Conservation (phyloP, 768 basidiomycete species). For the Lactifluus echinatus region DNA sequence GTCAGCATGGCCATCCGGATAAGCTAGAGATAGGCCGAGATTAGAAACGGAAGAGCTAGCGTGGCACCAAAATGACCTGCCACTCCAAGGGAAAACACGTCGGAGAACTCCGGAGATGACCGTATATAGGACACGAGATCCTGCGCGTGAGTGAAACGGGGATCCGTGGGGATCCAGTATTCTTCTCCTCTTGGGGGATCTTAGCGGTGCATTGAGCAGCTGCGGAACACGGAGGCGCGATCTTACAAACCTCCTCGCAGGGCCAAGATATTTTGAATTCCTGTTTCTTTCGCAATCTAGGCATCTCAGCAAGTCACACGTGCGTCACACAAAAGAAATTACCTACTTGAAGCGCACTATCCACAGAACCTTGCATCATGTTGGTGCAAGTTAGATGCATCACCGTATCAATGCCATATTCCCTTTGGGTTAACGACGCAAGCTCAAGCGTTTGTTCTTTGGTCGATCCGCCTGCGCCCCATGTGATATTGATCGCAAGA, state of each 20-base stretch:
- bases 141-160: slow-evolving; percentile 71
- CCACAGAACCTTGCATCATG: slow-evolving; percentile 83
- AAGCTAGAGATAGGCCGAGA: slow-evolving; percentile 41
- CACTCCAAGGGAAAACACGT: slow-evolving; percentile 89
- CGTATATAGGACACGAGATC: slow-evolving; percentile 93
- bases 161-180: slow-evolving; percentile 82
- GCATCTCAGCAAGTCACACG: neutral
- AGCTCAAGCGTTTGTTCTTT: slow-evolving; percentile 83
- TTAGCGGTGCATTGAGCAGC: slow-evolving; percentile 25
- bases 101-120: slow-evolving; percentile 62
- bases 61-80: slow-evolving; percentile 48
- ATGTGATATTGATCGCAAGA: slow-evolving; percentile 85
- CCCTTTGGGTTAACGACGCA: slow-evolving; percentile 64
- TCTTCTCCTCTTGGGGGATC: slow-evolving; percentile 93
- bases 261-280: slow-evolving; percentile 85
- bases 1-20: slow-evolving; percentile 85
- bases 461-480: slow-evolving; percentile 95
- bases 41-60: neutral
- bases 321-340: slow-evolving; percentile 7
- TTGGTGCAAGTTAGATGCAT: slow-evolving; percentile 97
- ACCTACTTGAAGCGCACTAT: slow-evolving; percentile 73
- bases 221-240: neutral
- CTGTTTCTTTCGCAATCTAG: slow-evolving; percentile 69
- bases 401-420: slow-evolving; percentile 75
- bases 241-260: slow-evolving; percentile 69